These are phyloP conservation scores for Neonectria sp. DNA, from an alignment of 2,329 filamentous ascomycete species.

Conservation along the genomic window DNA sequence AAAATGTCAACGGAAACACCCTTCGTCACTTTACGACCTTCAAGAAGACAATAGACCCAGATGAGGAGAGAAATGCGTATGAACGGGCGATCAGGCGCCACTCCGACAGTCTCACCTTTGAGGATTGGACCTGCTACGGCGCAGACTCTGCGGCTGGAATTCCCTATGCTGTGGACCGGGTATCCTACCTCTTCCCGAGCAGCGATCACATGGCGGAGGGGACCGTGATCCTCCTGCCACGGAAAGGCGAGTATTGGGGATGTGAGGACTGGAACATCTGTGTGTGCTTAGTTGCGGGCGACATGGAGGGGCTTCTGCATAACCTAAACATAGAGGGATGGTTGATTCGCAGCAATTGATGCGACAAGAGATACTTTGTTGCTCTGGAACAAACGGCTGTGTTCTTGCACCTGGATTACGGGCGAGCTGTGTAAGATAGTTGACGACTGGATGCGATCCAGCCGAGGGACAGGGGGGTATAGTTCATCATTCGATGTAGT, in stretches of 20 bases:
- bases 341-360: neutral
- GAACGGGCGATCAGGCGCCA: conserved; percentile 28
- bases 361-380: neutral
- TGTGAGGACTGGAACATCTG: conserved; percentile 31
- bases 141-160: conserved; percentile 13
- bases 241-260: conserved; percentile 13
- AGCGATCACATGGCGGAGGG: conserved; percentile 34
- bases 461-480: neutral
- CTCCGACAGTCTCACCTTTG: conserved; percentile 34
- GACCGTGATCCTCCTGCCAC: conserved; percentile 39
- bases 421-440: neutral
- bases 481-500: neutral
- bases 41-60: conserved; percentile 28
- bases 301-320: conserved; percentile 17
- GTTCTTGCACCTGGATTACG: neutral
- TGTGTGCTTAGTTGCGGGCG: conserved; percentile 30
- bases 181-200: conserved; percentile 35
- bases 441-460: too few species aligned
- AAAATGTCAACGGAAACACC: conserved; percentile 13
- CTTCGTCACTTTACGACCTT: conserved; percentile 34
- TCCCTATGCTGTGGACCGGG: conserved; percentile 15
- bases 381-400: neutral
- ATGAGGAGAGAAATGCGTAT: conserved; percentile 26
- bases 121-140: conserved; percentile 41
- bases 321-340: conserved; percentile 19